Conservation (phyloP, 805 yeast species). For the Saturnispora dispora region DNA sequence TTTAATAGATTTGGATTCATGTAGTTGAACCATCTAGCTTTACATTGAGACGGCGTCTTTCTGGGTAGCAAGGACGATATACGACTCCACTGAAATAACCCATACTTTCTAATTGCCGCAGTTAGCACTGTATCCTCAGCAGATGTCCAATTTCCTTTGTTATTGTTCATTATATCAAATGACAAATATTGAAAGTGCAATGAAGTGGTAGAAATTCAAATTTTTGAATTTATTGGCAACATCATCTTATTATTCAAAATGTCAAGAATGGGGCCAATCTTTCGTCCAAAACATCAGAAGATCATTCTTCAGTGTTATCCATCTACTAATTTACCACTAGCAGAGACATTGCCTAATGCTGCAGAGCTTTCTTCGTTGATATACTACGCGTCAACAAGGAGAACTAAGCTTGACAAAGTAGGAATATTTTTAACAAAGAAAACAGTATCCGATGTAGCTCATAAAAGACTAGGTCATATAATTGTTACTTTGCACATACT, state of each 20-base stretch:
- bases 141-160: slow-evolving; percentile 60
- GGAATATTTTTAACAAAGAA: slow-evolving; percentile 57
- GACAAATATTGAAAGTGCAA: not conserved
- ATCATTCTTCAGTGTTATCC: slow-evolving; percentile 89
- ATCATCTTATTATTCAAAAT: not conserved
- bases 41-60: slow-evolving; percentile 86
- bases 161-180: not conserved
- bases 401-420: slow-evolving; percentile 84
- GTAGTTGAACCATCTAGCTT: slow-evolving; percentile 88
- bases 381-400: slow-evolving; percentile 83
- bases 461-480: slow-evolving; percentile 65
- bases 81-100: slow-evolving; percentile 89
- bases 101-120: slow-evolving; percentile 90
- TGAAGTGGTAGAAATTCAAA: not conserved
- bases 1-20: slow-evolving; percentile 64
- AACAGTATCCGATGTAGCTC: slow-evolving; percentile 50
- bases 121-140: slow-evolving; percentile 76
- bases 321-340: slow-evolving; percentile 48
- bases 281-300: slow-evolving; percentile 74
- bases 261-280: slow-evolving; percentile 10
- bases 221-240: not conserved
- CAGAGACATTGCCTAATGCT: slow-evolving; percentile 85
- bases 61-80: slow-evolving; percentile 78
- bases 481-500: slow-evolving; percentile 72
- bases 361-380: slow-evolving; percentile 82